Percentiles rank a stretch among this genome's conserved stretches.
phyloP scores from a whole-genome alignment of 1,139 yeast genomes.

The Yamadazyma taylorii region DNA sequence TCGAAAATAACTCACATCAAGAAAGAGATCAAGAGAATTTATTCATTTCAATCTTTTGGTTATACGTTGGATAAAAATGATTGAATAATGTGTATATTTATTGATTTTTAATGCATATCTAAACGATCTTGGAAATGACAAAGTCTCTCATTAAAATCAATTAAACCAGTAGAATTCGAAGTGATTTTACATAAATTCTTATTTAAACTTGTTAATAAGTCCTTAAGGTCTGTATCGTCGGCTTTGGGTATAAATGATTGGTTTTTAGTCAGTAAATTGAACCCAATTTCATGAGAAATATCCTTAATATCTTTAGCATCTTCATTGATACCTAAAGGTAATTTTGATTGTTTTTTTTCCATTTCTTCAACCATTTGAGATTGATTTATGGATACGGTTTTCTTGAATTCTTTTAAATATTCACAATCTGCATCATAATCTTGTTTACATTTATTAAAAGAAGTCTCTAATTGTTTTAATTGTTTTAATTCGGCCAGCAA shows the following conservation, averaged over 20 bases:
- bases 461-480: slow-evolving; percentile 31
- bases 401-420: slow-evolving; percentile 31
- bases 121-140: slow-evolving; percentile 27
- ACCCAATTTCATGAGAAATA: neutral
- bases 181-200: slow-evolving; percentile 20
- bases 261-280: neutral
- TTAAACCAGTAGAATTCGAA: slow-evolving; percentile 19
- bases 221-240: slow-evolving; percentile 23
- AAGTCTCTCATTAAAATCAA: slow-evolving; percentile 26
- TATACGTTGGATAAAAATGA: slow-evolving; percentile 25
- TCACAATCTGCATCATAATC: slow-evolving; percentile 32
- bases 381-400: slow-evolving; percentile 17
- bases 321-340: neutral
- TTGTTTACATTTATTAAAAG: slow-evolving; percentile 24
- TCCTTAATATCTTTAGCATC: neutral
- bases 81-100: neutral
- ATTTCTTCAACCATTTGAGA: slow-evolving; percentile 12
- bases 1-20: slow-evolving; percentile 1
- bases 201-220: slow-evolving; percentile 20
- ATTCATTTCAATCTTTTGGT: slow-evolving; percentile 34
- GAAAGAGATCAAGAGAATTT: slow-evolving; percentile 5
- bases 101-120: slow-evolving; percentile 18
- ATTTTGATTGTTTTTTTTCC: slow-evolving; percentile 1
- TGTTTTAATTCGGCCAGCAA: slow-evolving; percentile 45
- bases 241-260: slow-evolving; percentile 24